Percentiles rank a stretch among this genome's conserved stretches.
These are phyloP conservation scores for Abrus pulchellus DNA, from an alignment of 306 rosid genomes.

Conservation along the genomic window DNA sequence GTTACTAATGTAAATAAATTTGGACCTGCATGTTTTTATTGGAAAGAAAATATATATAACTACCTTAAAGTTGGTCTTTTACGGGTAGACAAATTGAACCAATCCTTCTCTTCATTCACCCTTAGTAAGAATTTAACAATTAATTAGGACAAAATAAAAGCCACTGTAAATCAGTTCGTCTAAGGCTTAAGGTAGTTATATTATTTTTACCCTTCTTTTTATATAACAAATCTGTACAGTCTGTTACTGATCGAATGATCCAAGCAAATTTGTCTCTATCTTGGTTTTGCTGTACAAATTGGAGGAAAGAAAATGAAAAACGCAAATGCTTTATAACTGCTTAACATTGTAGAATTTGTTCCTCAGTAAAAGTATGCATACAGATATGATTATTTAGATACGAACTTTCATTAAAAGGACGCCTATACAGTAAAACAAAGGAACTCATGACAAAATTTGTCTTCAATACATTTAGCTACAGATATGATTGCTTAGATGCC, in stretches of 20 bases:
- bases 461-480: slow-evolving; percentile 11
- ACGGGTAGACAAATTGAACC: neutral
- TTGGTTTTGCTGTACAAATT: neutral
- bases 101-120: too few species aligned
- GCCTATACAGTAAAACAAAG: neutral
- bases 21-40: neutral
- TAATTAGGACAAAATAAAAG: too few species aligned
- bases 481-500: neutral
- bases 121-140: too few species aligned
- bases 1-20: neutral
- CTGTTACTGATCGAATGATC: neutral
- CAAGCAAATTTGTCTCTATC: neutral
- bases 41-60: neutral
- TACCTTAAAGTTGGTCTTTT: neutral
- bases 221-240: neutral
- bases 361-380: neutral
- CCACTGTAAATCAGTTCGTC: too few species aligned
- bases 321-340: neutral
- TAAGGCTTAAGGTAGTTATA: neutral
- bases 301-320: slow-evolving; percentile 25
- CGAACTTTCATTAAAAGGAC: neutral
- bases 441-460: neutral
- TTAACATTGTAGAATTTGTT: slow-evolving; percentile 8
- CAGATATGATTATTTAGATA: neutral
- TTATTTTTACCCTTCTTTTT: neutral